Base-by-base conservation (phyloP, 257 asterid genomes). In the Primulina tabacum region DNA sequence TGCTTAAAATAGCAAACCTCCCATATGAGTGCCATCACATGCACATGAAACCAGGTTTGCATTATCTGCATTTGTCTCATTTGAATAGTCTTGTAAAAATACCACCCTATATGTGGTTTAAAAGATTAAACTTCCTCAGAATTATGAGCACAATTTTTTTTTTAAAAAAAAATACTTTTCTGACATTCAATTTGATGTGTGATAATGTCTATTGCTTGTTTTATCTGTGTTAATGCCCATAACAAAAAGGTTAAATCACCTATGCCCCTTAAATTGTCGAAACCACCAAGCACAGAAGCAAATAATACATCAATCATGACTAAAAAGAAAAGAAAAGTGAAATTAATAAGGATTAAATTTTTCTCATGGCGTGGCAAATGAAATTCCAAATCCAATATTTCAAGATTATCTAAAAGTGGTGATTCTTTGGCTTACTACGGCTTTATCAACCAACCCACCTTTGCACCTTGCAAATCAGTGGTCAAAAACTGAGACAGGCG, bases 401-500 rank as follows among this genome's bases (percentile, higher is more conserved):
- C 73, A 61, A 37, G 8, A 12, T 18, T 34, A 53, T 32, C 55
- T 30, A 47, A 65, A 37, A 59, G 43, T 63, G 58, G 68, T 62
- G 38, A 71, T 47, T 65, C 34, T 57, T 65, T 52, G 57, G 67
- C 65, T 62, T 68, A 47, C 8, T 71, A 65, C 55, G 69, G 60
- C 60, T 47, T 69, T 29, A 50, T 11, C 34, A 28, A 65, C 30
- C 65, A 40, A 58, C 77, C 37, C 82, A 93, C 99, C 99, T 93
- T 93, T 70, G 92, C 92, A 71, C 88, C 96, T 75, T 88, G 99
- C 87, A 93, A 73, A 89, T 90, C 99, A 71, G 83, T 85, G 8
- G 96, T 73, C 71, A 93, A 71, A 82, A 93, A 89, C 69, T 90
- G 92, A 75, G 88, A 78, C 77, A 93, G 75, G n/a, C 97, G 97